Evolutionary conservation across 306 rosid species (phyloP).

Genomic region (Medicago ruthenica): DNA sequence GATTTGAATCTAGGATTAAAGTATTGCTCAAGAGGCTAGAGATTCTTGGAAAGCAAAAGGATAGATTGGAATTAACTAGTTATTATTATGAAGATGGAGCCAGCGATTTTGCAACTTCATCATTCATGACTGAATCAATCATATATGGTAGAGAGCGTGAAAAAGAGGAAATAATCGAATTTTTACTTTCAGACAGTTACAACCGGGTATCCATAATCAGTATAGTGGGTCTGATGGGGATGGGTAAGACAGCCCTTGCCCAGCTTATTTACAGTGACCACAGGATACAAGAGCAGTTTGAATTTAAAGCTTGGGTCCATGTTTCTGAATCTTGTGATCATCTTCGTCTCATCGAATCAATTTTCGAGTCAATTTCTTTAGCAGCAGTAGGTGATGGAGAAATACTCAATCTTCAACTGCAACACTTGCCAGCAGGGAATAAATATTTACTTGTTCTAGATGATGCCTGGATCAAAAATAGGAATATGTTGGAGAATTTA

Average conservation of each 20-base stretch:
- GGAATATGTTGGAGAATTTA: neutral
- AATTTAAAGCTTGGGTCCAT: neutral
- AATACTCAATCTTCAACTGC: neutral
- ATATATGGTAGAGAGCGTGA: slow-evolving; percentile 32
- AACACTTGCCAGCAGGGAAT: neutral
- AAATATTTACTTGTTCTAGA: slow-evolving; percentile 1
- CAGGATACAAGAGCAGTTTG: neutral
- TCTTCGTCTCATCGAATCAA: neutral
- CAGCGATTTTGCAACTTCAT: too few species aligned
- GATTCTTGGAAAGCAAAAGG: neutral
- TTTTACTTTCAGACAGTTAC: neutral
- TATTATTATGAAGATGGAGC: too few species aligned
- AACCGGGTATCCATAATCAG: neutral
- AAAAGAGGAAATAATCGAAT: neutral
- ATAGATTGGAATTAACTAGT: neutral
- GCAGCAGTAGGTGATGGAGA: neutral
- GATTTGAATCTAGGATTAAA: neutral
- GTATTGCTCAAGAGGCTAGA: neutral
- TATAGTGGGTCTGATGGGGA: slow-evolving; percentile 1
- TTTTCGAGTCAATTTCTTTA: neutral
- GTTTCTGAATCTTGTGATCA: neutral
- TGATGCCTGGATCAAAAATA: neutral
- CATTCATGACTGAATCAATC: slow-evolving; percentile 17
- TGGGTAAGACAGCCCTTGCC: slow-evolving; percentile 39
- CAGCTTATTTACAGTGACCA: slow-evolving; percentile 5